phyloP scores from a whole-genome alignment of 2,329 filamentous ascomycete genomes.

The Talaromyces pinophilus region DNA sequence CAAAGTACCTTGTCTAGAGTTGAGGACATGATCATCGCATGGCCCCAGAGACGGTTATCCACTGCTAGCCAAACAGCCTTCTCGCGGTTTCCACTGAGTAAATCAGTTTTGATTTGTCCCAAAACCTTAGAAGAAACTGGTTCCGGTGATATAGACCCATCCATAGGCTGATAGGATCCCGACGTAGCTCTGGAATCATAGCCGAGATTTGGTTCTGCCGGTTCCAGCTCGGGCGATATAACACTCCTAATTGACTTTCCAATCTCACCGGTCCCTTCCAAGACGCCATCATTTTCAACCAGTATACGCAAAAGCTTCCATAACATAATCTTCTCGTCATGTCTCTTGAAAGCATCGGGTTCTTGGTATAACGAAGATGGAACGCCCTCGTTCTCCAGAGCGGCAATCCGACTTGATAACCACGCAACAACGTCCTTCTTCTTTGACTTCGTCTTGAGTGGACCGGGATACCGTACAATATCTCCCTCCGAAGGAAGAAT shows the following conservation, averaged over 20 bases:
- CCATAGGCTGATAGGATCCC: conserved; percentile 36
- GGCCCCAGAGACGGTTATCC: conserved; percentile 92
- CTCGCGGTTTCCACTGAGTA: conserved; percentile 81
- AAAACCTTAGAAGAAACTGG: conserved; percentile 68
- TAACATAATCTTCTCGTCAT: conserved; percentile 76
- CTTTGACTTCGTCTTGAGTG: conserved; percentile 83
- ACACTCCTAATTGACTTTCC: conserved; percentile 74
- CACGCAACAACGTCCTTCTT: conserved; percentile 90
- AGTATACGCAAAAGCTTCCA: conserved; percentile 84
- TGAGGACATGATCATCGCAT: conserved; percentile 87
- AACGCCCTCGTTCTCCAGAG: conserved; percentile 60
- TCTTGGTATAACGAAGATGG: conserved; percentile 52
- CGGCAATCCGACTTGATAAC: conserved; percentile 74
- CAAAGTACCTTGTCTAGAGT: conserved; percentile 74
- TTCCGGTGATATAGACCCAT: conserved; percentile 57
- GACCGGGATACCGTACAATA: conserved; percentile 82
- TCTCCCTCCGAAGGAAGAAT: conserved; percentile 70
- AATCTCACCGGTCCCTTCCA: conserved; percentile 72
- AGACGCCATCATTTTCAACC: conserved; percentile 78
- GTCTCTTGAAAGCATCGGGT: conserved; percentile 61
- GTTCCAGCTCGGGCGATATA: conserved; percentile 62
- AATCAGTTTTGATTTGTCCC: conserved; percentile 69
- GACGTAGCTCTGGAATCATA: conserved; percentile 33
- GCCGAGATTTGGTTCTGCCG: conserved; percentile 28
- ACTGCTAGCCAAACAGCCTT: conserved; percentile 92